Base-by-base conservation (phyloP, 441 rosid species). In the Eutrema salsugineum region DNA sequence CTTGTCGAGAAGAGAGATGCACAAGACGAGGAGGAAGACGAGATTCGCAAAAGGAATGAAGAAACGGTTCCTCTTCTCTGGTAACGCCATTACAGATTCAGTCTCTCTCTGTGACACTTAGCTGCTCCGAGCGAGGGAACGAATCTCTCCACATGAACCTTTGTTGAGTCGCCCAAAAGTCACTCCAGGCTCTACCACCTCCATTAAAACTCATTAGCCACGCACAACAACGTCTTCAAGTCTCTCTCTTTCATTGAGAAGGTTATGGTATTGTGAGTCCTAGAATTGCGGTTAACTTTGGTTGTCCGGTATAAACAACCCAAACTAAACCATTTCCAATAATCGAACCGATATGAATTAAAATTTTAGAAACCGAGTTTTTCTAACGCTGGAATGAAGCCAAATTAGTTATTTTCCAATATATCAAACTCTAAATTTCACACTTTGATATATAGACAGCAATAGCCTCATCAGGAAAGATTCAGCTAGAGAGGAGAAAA, bases 81-180 rank as follows among this genome's bases (percentile, higher is more conserved):
- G 39, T 49, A 67, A 68, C 54, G 81, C 80, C 95, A 89, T 85
- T 58, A 19, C 28, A 61, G 55, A 32, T 66, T 49, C 7, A 19
- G 16, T 63, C 19, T 46, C 33, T 50, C 28, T 48, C 15, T 28
- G 10, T n/a, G 30, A 46, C 24, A 47, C 61, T 35, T 61, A 60
- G 54, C 36, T 6, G 62, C 5, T 51, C 3, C 44, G 68, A 74
- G 42, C 71, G 43, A 46, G 59, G 19, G 65, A 28, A 36, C 58
- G 35, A 55, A 44, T 35, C 66, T 49, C 66, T 57, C 38, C 55
- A 30, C 53, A 66, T 47, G 71, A 35, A 55, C 62, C 28, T 55
- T 42, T n/a, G 61, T 17, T 61, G 68, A 63, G 48, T 54, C 64
- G 35, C 40, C 50, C 56, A 43, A 71, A 71, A 44, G 65, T 64